Base-by-base conservation (phyloP, 192 early-diverging fungal species). In the Coemansia sp. region DNA sequence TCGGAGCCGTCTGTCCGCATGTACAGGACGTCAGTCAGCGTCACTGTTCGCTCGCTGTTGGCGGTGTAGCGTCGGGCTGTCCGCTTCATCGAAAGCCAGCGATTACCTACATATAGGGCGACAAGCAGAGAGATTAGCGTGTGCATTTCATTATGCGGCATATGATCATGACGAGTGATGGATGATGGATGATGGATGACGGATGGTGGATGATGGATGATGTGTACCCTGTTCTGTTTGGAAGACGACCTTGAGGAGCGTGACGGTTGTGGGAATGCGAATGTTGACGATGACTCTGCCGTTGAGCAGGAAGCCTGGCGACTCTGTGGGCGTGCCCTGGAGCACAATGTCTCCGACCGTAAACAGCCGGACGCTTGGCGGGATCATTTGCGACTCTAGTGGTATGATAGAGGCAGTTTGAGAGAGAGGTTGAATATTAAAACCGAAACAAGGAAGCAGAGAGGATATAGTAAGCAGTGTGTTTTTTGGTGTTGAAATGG, bases 211-310 rank as follows among this genome's bases (percentile, higher is more conserved):
- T n/a, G n/a, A n/a, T n/a, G n/a, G 45, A 2, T 38, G 22, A 22
- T 62, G 57, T 54, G 36, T 65, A 54, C 69, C 40, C 57, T 64
- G 61, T n/a, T 64, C 55, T n/a, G 69, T 68, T 33, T 78, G 75
- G 55, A 78, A 72, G 25, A 65, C 65, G 4, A 78, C 70, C 31
- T 68, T 41, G 11, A 78, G 56, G 15, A 19, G 28, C 29, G 55
- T 65, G 30, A 78, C 52, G 6, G 52, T 41, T 11, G 61, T 65
- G 23, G 75, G 65, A 19, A 68, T 66, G 9, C 58, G 62, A 13
- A 78, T 57, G 14, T 62, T 78, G 28, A 78, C 66, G 27, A 78
- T 67, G n/a, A 78, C 75, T 28, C 69, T 65, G 4, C 75, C 75
- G 34, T 62, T 67, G 25, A 72, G 58, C 47, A 72, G 30, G 66